Evolutionary conservation across 1,284 basidiomycete genomes (phyloP), one percentile per base, ranked within the genome.

Genomic region (Cutaneotrichosporon spelunceum): DNA sequence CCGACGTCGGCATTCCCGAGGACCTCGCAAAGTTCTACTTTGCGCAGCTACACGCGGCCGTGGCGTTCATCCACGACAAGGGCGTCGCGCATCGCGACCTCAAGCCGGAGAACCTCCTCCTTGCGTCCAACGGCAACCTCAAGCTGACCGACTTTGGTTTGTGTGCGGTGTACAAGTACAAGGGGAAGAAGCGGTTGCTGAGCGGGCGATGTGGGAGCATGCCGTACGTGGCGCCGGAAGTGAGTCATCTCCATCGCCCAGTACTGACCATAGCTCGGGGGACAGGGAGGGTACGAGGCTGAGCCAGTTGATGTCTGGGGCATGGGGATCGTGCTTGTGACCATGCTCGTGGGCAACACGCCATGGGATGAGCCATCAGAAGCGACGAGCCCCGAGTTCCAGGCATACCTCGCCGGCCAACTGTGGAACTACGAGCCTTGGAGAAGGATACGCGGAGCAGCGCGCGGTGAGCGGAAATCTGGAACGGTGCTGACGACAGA

Each of bases 281-380:
- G 33, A 19, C 56, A 66, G 68, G 77, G 66, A 11, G 80, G 90
- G 0, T 99, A 98, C 78, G 80, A 86, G 27, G 95, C 93, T 4
- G 92, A 96, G 68, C 93, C 94, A 0, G 87, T 98, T 42, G 95
- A 99, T 76, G 87, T 91, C 3, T 99, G 95, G 95, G 93, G 92
- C 1, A 85, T 91, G 57, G 96, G 96, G 1, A 90, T 98, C n/a
- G 95, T 99, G 39, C 82, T 99, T 0, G 98, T 92, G 74, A 93
- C 95, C 0, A 81, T 98, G 62, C 83, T 99, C 0, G 88, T 87
- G 5, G 95, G 95, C 56, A 98, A 96, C 74, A 98, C 95, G 0
- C 96, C 95, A 1, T 99, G 95, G 95, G 95, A 98, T 73, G 90
- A 96, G 73, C 93, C 95, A 3, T 93, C 93, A 0, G 73, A 78